These are phyloP conservation scores for Seiridium unicorne DNA, from an alignment of 2,329 filamentous ascomycete genomes.

Conservation along the genomic window DNA sequence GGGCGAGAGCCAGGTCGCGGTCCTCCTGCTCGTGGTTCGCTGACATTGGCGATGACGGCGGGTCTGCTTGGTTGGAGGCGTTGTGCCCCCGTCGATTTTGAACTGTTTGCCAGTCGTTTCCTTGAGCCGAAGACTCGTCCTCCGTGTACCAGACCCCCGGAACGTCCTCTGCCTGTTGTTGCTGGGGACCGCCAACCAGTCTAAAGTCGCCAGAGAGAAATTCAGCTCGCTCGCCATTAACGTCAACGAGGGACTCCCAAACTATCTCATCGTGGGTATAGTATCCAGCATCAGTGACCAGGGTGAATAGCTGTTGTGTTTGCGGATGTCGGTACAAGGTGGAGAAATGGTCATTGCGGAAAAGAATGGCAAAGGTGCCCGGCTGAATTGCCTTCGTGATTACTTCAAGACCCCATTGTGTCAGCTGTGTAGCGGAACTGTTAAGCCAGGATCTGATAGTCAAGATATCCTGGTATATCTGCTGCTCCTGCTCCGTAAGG, in stretches of 20 bases:
- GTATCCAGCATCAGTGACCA: slow-evolving; percentile 94
- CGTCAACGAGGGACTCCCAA: slow-evolving; percentile 90
- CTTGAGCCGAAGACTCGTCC: slow-evolving; percentile 18
- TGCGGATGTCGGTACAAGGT: slow-evolving; percentile 87
- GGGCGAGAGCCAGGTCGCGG: slow-evolving; percentile 79
- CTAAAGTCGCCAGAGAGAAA: slow-evolving; percentile 91
- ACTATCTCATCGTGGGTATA: slow-evolving; percentile 85
- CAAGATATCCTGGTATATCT: slow-evolving; percentile 77
- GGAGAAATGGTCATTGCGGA: slow-evolving; percentile 96
- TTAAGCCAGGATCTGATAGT: slow-evolving; percentile 82
- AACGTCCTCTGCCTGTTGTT: slow-evolving; percentile 13
- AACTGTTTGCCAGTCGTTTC: slow-evolving; percentile 56
- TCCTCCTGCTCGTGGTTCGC: slow-evolving; percentile 69
- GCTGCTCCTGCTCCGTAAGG: slow-evolving; percentile 71
- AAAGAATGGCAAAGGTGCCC: slow-evolving; percentile 84
- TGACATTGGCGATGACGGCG: slow-evolving; percentile 27
- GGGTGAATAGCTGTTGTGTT: slow-evolving; percentile 70
- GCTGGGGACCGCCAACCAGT: slow-evolving; percentile 64
- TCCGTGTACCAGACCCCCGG: slow-evolving; percentile 15
- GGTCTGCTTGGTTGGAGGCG: slow-evolving; percentile 14
- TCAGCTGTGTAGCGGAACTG: slow-evolving; percentile 82
- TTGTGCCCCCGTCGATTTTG: slow-evolving; percentile 32
- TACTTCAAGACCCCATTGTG: slow-evolving; percentile 73
- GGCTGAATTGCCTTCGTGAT: slow-evolving; percentile 69
- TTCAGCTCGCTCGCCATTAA: slow-evolving; percentile 78